phyloP scores from a whole-genome alignment of 768 basidiomycete species.

The Phlebiopsis gigantea region DNA sequence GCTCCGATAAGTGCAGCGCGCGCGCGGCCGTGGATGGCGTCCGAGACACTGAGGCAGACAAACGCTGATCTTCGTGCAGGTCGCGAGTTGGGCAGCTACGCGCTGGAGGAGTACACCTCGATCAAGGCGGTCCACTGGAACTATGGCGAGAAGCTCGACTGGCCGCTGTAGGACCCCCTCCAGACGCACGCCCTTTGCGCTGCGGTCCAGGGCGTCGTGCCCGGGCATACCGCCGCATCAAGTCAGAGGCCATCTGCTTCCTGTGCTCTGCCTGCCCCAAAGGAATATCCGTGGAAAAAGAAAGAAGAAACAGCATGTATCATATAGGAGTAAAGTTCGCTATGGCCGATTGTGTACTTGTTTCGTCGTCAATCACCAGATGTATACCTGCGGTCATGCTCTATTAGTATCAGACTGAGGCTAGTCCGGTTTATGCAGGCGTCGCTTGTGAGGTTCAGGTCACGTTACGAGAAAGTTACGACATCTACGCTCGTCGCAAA shows the following conservation, averaged over 20 bases:
- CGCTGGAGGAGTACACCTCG: constrained; percentile 79
- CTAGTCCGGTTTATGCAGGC: background rate
- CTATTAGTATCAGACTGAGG: background rate
- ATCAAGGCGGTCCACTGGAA: constrained; percentile 87
- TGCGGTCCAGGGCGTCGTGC: background rate
- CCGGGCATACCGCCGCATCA: constrained; percentile 1
- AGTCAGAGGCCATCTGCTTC: background rate
- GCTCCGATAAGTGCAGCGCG: background rate
- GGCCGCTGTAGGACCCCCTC: constrained; percentile 55
- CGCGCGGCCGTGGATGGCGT: background rate
- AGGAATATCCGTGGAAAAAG: background rate
- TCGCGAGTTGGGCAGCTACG: constrained; percentile 82
- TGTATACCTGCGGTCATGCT: background rate
- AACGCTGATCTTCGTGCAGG: constrained; percentile 39
- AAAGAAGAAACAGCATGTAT: background rate
- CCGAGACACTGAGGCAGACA: too few relatives aligned
- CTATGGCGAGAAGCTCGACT: constrained; percentile 73
- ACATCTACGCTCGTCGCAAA: too few relatives aligned
- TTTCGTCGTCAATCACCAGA: background rate
- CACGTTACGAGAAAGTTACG: too few relatives aligned
- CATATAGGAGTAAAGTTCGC: background rate
- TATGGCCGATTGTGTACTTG: background rate
- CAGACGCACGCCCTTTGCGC: background rate
- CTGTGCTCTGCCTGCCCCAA: background rate
- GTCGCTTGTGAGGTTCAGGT: too few relatives aligned